phyloP scores from a whole-genome alignment of 495 filamentous ascomycete species.

The Neurospora sp. region DNA sequence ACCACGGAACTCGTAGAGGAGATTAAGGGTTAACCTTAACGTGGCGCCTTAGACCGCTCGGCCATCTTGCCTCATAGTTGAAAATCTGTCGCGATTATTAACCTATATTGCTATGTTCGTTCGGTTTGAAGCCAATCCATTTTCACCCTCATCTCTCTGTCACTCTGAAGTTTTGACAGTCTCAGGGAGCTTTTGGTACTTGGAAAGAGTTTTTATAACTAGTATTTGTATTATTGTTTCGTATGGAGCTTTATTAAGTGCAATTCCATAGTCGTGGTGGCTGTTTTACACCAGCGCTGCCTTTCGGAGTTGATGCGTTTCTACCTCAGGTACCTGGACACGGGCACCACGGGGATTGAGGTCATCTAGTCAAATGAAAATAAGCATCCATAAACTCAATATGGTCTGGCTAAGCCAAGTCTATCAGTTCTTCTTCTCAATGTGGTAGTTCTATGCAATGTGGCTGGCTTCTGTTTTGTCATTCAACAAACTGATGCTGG shows the following conservation, averaged over 20 bases:
- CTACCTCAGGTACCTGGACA: too few relatives aligned
- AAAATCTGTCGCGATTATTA: not conserved
- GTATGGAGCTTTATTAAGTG: not conserved
- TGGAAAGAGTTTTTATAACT: not conserved
- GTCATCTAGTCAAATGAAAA: too few relatives aligned
- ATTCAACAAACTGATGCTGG: not conserved
- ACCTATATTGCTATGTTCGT: fast-evolving
- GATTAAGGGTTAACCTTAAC: conserved; percentile 18
- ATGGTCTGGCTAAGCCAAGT: too few relatives aligned
- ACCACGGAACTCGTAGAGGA: not conserved
- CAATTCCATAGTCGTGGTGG: not conserved
- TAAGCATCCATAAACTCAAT: too few relatives aligned
- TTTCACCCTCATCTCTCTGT: not conserved
- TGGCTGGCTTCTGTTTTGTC: too few relatives aligned
- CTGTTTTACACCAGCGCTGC: not conserved
- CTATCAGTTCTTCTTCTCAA: too few relatives aligned
- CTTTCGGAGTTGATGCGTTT: not conserved
- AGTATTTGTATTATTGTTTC: fast-evolving
- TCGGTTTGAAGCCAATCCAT: not conserved
- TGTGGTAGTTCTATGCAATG: too few relatives aligned
- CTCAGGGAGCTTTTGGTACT: not conserved
- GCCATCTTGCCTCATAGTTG: conserved; percentile 12
- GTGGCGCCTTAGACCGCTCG: conserved; percentile 20
- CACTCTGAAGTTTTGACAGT: not conserved
- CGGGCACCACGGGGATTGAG: too few relatives aligned